Percentiles rank a stretch among this genome's conserved stretches.
phyloP scores from a whole-genome alignment of 139 green algal genomes.

The Chlamydomonas sp. region DNA sequence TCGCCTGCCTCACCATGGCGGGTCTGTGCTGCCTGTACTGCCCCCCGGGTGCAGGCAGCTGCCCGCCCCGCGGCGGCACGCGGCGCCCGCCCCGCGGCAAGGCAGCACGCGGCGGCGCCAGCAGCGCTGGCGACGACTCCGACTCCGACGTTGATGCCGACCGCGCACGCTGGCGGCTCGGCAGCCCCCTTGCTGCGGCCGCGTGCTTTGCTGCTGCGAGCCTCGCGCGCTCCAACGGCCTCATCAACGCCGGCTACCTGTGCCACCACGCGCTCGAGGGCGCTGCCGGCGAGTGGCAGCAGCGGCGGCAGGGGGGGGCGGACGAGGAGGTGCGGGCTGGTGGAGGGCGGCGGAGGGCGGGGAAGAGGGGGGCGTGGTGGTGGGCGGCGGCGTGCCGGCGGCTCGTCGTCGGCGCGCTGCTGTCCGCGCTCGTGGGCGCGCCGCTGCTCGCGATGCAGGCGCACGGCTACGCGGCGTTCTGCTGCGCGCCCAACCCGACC shows the following conservation, averaged over 20 bases:
- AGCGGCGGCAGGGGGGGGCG: background rate
- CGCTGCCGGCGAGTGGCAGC: background rate
- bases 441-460: conserved; percentile 15
- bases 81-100: background rate
- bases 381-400: background rate
- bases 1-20: conserved; percentile 49
- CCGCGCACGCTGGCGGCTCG: background rate
- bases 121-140: background rate
- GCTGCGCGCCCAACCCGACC: too few relatives aligned
- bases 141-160: background rate
- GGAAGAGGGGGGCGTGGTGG: background rate
- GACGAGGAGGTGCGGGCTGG: background rate
- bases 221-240: conserved; percentile 3
- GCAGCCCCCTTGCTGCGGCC: background rate
- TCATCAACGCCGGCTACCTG: conserved; percentile 41
- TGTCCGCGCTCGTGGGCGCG: background rate
- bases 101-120: background rate
- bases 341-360: background rate
- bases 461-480: conserved; percentile 38
- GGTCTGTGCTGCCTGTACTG: conserved; percentile 51
- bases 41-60: too few relatives aligned
- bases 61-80: too few relatives aligned
- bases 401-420: background rate
- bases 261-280: conserved; percentile 24
- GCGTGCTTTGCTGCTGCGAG: background rate